Percentiles rank a stretch among this genome's conserved stretches.
Conservation (phyloP, 2,329 filamentous ascomycete species). For the Alternaria tenuissima region DNA sequence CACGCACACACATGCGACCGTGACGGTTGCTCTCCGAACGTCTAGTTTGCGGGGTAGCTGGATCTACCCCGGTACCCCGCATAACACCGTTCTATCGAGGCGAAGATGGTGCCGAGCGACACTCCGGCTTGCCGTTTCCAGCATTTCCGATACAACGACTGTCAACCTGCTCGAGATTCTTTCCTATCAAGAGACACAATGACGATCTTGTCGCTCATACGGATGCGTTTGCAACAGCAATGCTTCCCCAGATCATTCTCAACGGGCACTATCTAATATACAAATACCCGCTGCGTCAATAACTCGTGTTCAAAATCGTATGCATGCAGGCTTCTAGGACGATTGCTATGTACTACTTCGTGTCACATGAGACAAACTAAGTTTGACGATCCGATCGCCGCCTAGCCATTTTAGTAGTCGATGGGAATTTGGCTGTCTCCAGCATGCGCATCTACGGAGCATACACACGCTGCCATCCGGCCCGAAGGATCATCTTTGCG, state of each 20-base stretch:
- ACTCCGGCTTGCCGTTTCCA: conserved; percentile 12
- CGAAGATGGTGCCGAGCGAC: not conserved
- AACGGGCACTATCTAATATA: not conserved
- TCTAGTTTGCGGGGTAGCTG: conserved; percentile 29
- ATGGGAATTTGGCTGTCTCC: not conserved
- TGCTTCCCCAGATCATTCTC: not conserved
- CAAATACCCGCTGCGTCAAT: not conserved
- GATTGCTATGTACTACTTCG: not conserved
- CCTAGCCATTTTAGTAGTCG: not conserved
- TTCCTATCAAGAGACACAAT: not conserved
- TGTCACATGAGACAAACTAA: conserved; percentile 1
- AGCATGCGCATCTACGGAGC: not conserved
- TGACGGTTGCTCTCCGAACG: conserved; percentile 23
- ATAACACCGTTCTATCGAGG: conserved; percentile 13
- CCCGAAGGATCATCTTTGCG: conserved; percentile 5
- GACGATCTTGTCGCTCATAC: not conserved
- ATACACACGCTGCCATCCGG: conserved; percentile 5
- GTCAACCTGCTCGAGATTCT: not conserved
- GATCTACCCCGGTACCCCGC: conserved; percentile 25
- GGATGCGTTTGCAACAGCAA: not conserved
- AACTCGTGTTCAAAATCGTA: not conserved
- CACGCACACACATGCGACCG: conserved; percentile 17
- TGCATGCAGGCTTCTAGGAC: not conserved
- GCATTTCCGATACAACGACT: not conserved
- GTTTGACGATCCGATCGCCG: not conserved